Evolutionary conservation across 495 filamentous ascomycete genomes (phyloP), one percentile per base, ranked within the genome.

Genomic region (Podospora appendiculata): DNA sequence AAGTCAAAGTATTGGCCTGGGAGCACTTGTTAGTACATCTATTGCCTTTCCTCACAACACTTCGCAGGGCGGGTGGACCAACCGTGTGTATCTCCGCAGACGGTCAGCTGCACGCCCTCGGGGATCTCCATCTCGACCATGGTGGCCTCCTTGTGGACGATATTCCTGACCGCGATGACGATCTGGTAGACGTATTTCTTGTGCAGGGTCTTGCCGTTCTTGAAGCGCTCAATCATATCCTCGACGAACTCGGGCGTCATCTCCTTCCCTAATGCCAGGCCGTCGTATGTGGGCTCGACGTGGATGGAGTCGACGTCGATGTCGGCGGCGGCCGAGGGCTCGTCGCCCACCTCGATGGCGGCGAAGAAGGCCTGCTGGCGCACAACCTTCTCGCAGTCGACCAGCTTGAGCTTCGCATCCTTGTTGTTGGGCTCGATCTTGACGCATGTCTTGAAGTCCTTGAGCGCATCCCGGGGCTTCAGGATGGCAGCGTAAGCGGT

Each of bases 151-250:
- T 86, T 80, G 62, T 90, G 89, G 43, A 96, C 88, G 51, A 97
- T 79, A 19, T 95, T 84, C 69, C 85, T 88, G 55, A 94, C 90
- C 32, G 88, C 87, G 57, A 95, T 73, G 58, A 97, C 74, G 58
- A 99, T 99, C 66, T 95, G 89, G 76, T 91, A 96, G 51, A 87
- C 93, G 69, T 96, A 99, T 80, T 97, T 99, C 75, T 80, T 84
- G 69, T 91, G 89, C 51, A 99, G 77, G 67, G 86, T 90, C 79
- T 97, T 96, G 54, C 93, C 92, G 53, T 84, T 82, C 80, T 95
- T 96, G 78, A 99, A 99, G 36, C 93, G 75, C 66, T 89, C 76
- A 48, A 92, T 88, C 94, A 96, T 97, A 70, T 97, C 91, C 54
- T 91, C 84, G 56, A 99, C 86, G 59, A 99, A 99, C 63, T 95